Evolutionary conservation across 1,284 basidiomycete species (phyloP).

Genomic region (Somion occarium): DNA sequence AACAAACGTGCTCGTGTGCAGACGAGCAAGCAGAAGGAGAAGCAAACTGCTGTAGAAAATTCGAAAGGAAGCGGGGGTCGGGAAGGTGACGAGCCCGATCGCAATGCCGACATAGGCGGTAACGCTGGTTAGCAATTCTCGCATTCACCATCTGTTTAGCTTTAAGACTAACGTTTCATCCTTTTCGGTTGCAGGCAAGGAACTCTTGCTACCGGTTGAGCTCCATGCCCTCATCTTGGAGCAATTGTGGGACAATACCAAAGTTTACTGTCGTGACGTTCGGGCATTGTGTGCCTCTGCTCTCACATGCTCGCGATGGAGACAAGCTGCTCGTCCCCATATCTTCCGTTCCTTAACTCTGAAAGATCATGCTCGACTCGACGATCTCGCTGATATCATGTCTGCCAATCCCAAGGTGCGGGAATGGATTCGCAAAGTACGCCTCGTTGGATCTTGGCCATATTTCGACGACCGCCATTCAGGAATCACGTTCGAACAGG

Average conservation of each 20-base stretch:
- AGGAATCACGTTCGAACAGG: background rate
- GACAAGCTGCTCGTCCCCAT: background rate
- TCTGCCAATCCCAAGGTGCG: background rate
- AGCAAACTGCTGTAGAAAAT: too few species aligned
- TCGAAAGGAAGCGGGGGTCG: too few species aligned
- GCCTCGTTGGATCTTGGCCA: background rate
- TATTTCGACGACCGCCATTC: background rate
- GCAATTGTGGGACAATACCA: background rate
- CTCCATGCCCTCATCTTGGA: background rate
- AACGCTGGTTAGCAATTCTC: background rate
- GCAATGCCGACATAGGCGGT: background rate
- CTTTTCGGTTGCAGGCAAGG: background rate
- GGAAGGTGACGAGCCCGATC: too few species aligned
- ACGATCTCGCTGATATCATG: background rate
- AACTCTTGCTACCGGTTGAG: background rate
- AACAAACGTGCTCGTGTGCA: too few species aligned
- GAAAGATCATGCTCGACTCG: background rate
- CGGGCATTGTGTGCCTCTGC: background rate
- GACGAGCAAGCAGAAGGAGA: too few species aligned
- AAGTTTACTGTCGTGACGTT: background rate
- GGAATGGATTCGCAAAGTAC: background rate
- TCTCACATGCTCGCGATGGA: background rate
- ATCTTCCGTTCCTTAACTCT: background rate
- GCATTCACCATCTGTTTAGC: background rate
- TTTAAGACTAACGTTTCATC: background rate